Conservation (phyloP, 257 asterid genomes). For the Anisodus tanguticus region DNA sequence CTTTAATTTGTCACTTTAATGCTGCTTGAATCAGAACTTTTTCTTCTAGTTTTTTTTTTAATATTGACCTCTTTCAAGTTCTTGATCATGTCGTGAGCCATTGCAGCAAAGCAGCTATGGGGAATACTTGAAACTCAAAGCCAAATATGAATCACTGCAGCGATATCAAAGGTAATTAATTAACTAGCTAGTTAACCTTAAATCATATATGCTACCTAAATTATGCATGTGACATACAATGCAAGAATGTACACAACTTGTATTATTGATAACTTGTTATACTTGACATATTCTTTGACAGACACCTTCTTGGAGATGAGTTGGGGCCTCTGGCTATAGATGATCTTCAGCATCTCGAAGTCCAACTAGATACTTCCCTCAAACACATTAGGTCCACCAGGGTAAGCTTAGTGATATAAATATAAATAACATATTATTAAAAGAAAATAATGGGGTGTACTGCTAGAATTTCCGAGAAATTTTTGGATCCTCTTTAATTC, state of each 20-base stretch:
- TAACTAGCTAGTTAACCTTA: neutral
- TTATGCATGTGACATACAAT: neutral
- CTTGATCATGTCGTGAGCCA: neutral
- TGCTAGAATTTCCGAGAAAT: neutral
- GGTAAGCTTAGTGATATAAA: constrained; percentile 48
- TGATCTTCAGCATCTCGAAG: constrained; percentile 86
- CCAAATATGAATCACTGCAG: constrained; percentile 85
- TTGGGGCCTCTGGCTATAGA: constrained; percentile 80
- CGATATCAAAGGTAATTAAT: constrained; percentile 75
- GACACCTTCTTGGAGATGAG: constrained; percentile 98
- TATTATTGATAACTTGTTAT: neutral
- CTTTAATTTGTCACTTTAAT: neutral
- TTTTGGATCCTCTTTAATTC: neutral
- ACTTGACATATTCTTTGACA: constrained; percentile 38
- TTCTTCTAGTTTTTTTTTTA: too few species aligned
- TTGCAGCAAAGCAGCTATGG: constrained; percentile 82
- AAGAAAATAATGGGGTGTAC: neutral
- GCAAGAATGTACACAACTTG: neutral
- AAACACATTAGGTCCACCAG: constrained; percentile 91
- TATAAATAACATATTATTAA: neutral
- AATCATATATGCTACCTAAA: neutral
- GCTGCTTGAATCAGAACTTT: neutral
- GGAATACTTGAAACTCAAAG: constrained; percentile 78
- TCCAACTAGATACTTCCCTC: constrained; percentile 81
- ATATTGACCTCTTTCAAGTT: neutral